Conservation (phyloP, 2,329 filamentous ascomycete genomes). For the Microcera coccophila region DNA sequence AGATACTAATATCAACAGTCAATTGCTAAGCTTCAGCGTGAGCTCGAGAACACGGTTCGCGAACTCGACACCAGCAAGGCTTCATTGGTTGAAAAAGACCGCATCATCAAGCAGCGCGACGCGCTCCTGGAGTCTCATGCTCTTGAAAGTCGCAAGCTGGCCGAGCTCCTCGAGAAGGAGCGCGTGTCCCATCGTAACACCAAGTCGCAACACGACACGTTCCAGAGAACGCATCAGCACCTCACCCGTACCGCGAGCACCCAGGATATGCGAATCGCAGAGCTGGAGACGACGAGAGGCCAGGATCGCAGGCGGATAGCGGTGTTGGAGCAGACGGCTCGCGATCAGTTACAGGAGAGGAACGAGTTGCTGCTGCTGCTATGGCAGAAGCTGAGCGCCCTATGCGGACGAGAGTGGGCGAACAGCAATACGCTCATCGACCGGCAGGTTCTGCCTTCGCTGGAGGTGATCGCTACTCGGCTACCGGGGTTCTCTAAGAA, state of each 20-base stretch:
- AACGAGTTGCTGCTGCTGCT: constrained; percentile 84
- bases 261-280: constrained; percentile 77
- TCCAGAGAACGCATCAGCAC: constrained; percentile 82
- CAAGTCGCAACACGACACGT: constrained; percentile 81
- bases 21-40: constrained; percentile 81
- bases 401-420: constrained; percentile 90
- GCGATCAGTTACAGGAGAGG: constrained; percentile 83
- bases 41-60: constrained; percentile 77
- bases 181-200: constrained; percentile 79
- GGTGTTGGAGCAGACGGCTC: constrained; percentile 72
- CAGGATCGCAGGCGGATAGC: constrained; percentile 75
- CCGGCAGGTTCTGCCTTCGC: constrained; percentile 73
- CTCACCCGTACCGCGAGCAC: constrained; percentile 81
- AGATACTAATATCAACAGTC: constrained; percentile 47
- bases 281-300: constrained; percentile 76
- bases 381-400: constrained; percentile 80
- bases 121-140: constrained; percentile 82
- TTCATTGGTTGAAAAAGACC: constrained; percentile 83
- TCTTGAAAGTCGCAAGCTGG: constrained; percentile 78
- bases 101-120: constrained; percentile 84
- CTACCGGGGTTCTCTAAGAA: constrained; percentile 88
- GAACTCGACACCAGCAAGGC: constrained; percentile 77
- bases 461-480: constrained; percentile 82
- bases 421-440: constrained; percentile 87
- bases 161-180: constrained; percentile 88